Evolutionary conservation across 2,329 filamentous ascomycete genomes (phyloP).

Genomic region (Uncinocarpus reesii): DNA sequence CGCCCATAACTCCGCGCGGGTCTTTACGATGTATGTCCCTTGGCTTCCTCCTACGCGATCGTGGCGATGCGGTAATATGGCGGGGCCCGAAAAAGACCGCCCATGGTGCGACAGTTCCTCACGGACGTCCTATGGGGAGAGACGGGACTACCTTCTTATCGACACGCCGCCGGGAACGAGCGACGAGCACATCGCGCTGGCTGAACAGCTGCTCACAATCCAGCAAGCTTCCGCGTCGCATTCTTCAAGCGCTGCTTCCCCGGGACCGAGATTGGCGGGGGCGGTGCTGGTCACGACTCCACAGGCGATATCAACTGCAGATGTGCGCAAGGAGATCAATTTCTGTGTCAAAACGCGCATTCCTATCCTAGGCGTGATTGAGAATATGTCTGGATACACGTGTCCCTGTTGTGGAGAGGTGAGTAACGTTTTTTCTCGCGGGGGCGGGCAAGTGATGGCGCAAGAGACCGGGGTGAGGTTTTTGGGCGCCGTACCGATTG

Average conservation of each 20-base stretch:
- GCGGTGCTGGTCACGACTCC: constrained; percentile 94
- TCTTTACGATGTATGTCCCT: constrained; percentile 69
- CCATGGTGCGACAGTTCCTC: constrained; percentile 94
- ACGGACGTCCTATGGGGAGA: constrained; percentile 79
- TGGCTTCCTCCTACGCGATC: constrained; percentile 72
- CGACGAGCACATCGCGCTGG: constrained; percentile 92
- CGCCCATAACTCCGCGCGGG: constrained; percentile 21
- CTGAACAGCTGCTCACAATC: constrained; percentile 62
- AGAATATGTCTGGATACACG: constrained; percentile 67
- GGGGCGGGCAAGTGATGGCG: constrained; percentile 83
- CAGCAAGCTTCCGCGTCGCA: constrained; percentile 8
- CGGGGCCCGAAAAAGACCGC: constrained; percentile 96
- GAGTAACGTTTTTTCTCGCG: constrained; percentile 85
- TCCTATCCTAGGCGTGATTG: constrained; percentile 73
- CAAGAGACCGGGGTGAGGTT: constrained; percentile 74
- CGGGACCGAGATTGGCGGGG: constrained; percentile 58
- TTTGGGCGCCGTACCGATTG: constrained; percentile 78
- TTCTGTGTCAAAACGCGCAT: constrained; percentile 81
- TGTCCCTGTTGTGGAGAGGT: constrained; percentile 62
- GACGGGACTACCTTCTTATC: constrained; percentile 83
- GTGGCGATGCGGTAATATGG: constrained; percentile 93
- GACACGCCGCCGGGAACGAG: constrained; percentile 94
- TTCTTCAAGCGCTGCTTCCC: constrained; percentile 15
- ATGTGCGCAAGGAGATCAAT: constrained; percentile 90
- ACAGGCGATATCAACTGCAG: constrained; percentile 83